These are phyloP conservation scores for Ephemerocybe angulata DNA, from an alignment of 768 basidiomycete genomes.

Conservation along the genomic window DNA sequence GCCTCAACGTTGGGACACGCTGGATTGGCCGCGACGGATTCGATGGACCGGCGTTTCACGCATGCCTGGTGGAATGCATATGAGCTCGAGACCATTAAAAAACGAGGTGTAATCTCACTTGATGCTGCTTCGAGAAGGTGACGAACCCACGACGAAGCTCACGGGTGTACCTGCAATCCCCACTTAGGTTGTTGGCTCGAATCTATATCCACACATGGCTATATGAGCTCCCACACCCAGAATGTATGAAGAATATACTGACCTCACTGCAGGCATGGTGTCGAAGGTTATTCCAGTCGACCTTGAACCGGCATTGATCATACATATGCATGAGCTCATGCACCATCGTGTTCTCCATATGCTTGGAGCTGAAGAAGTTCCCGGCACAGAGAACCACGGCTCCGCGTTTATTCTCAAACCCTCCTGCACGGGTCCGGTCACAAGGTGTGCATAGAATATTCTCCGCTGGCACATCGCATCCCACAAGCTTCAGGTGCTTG, in stretches of 20 bases:
- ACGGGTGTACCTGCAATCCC: slow-evolving; percentile 85
- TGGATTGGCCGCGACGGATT: slow-evolving; percentile 80
- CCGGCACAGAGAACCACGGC: slow-evolving; percentile 86
- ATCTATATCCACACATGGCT: slow-evolving; percentile 51
- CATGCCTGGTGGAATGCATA: slow-evolving; percentile 56
- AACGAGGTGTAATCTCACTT: slow-evolving; percentile 44
- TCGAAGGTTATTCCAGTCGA: slow-evolving; percentile 84
- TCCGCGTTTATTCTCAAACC: slow-evolving; percentile 74
- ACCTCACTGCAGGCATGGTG: slow-evolving; percentile 99
- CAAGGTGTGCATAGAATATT: slow-evolving; percentile 87
- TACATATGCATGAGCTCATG: slow-evolving; percentile 96
- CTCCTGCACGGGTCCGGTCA: slow-evolving; percentile 67
- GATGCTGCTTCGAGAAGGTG: slow-evolving; percentile 89
- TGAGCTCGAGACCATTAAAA: slow-evolving; percentile 10
- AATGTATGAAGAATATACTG: slow-evolving; percentile 21
- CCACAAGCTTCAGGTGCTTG: slow-evolving; percentile 76
- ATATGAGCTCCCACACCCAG: not conserved
- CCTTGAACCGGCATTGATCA: slow-evolving; percentile 92
- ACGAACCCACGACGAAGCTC: slow-evolving; percentile 77
- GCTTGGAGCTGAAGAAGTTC: slow-evolving; percentile 71
- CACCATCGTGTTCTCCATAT: slow-evolving; percentile 90
- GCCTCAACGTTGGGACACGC: slow-evolving; percentile 69
- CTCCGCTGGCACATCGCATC: slow-evolving; percentile 63
- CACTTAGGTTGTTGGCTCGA: slow-evolving; percentile 89
- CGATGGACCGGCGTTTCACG: slow-evolving; percentile 80